A percentile compares a stretch with the other conserved stretches of the same genome.
These are phyloP conservation scores for Suillus luteus DNA, from an alignment of 768 basidiomycete species.

Conservation along the genomic window DNA sequence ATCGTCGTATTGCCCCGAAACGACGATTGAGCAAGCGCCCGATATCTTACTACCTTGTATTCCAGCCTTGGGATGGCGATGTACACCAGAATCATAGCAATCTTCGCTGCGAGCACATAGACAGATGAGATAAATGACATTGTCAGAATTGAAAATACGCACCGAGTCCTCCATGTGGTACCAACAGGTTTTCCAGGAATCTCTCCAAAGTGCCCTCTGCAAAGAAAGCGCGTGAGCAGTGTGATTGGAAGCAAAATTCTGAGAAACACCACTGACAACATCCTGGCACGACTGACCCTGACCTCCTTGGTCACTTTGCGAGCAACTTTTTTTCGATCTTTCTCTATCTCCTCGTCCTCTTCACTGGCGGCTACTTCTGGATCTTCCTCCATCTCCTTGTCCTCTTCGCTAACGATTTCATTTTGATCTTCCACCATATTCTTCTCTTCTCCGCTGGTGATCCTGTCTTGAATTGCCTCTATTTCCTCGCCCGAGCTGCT, in stretches of 20 bases:
- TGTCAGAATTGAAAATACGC: background rate
- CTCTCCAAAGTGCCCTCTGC: conserved; percentile 25
- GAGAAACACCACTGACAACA: background rate
- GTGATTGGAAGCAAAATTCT: background rate
- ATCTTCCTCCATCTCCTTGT: background rate
- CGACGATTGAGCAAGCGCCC: conserved; percentile 22
- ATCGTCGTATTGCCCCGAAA: conserved; percentile 26
- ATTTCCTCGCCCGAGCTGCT: background rate
- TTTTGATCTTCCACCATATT: background rate
- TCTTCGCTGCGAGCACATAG: background rate
- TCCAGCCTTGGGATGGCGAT: conserved; percentile 18
- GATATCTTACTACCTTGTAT: conserved; percentile 21
- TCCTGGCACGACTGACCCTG: background rate
- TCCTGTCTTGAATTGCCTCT: no score
- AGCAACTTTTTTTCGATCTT: background rate
- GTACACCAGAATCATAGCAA: conserved; percentile 23
- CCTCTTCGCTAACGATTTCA: background rate
- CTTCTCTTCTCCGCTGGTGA: background rate
- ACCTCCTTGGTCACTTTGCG: background rate
- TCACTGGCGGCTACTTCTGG: background rate
- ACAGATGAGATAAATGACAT: background rate
- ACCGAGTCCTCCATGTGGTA: conserved; percentile 22
- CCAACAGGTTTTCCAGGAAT: conserved; percentile 29
- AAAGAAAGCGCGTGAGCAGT: background rate
- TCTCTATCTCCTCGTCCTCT: background rate